phyloP scores from a whole-genome alignment of 2,329 filamentous ascomycete genomes.

The Xylaria sp. region DNA sequence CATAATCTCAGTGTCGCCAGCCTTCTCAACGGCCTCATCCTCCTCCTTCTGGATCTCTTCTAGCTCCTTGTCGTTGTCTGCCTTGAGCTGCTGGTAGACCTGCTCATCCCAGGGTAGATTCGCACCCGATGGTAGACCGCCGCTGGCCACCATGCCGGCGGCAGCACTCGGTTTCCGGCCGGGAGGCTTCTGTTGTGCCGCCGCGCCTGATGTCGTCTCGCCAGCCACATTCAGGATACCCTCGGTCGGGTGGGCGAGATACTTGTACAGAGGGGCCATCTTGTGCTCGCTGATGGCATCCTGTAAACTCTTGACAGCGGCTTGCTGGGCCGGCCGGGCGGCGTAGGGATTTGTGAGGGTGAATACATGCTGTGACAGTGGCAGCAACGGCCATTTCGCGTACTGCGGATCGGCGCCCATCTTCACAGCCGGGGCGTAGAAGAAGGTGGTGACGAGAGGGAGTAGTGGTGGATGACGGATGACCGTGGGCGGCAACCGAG shows the following conservation, averaged over 20 bases:
- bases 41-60: slow-evolving; percentile 84
- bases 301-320: slow-evolving; percentile 78
- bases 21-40: slow-evolving; percentile 94
- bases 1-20: slow-evolving; percentile 94
- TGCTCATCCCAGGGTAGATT: slow-evolving; percentile 91
- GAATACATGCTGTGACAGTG: slow-evolving; percentile 87
- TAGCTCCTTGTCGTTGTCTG: slow-evolving; percentile 82
- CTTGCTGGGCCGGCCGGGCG: slow-evolving; percentile 72
- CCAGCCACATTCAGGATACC: slow-evolving; percentile 83
- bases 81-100: slow-evolving; percentile 80
- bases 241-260: slow-evolving; percentile 83
- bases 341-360: slow-evolving; percentile 84
- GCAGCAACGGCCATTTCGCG: slow-evolving; percentile 84
- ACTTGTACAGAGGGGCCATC: slow-evolving; percentile 89
- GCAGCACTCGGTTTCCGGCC: slow-evolving; percentile 73
- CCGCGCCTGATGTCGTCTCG: slow-evolving; percentile 66
- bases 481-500: background rate
- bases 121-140: slow-evolving; percentile 70
- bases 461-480: background rate
- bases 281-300: slow-evolving; percentile 85
- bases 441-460: background rate
- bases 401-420: slow-evolving; percentile 87
- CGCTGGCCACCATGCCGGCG: slow-evolving; percentile 80
- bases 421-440: slow-evolving; percentile 50
- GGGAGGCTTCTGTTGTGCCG: slow-evolving; percentile 63